phyloP scores from a whole-genome alignment of 2,329 filamentous ascomycete species.

The Neofusicoccum umdonicola region DNA sequence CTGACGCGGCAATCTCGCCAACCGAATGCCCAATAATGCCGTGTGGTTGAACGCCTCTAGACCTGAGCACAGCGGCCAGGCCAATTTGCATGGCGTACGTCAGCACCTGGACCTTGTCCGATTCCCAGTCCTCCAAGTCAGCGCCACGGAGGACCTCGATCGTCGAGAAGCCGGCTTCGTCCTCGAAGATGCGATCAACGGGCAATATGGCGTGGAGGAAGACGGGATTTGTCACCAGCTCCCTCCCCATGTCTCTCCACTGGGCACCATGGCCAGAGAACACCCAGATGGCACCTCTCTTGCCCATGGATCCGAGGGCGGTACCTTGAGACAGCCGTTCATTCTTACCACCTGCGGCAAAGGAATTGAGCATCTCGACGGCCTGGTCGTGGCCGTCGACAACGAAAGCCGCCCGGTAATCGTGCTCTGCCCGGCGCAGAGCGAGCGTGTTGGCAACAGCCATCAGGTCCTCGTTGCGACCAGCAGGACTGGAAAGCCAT shows the following conservation, averaged over 20 bases:
- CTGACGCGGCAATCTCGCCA: conserved; percentile 42
- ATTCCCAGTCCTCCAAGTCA: too few relatives aligned
- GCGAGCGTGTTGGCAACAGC: conserved; percentile 28
- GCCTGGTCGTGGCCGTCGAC: conserved; percentile 22
- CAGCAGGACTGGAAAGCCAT: conserved; percentile 22
- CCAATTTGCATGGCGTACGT: conserved; percentile 40
- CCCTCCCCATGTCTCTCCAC: too few relatives aligned
- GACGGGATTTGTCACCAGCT: too few relatives aligned
- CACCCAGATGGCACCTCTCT: too few relatives aligned
- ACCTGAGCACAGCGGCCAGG: conserved; percentile 31
- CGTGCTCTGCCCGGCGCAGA: conserved; percentile 30
- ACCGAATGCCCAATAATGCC: conserved; percentile 45
- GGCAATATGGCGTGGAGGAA: too few relatives aligned
- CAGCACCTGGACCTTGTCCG: conserved; percentile 29
- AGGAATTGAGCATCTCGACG: conserved; percentile 20
- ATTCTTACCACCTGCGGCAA: conserved; percentile 18
- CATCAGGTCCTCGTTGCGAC: too few relatives aligned
- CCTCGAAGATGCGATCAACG: too few relatives aligned
- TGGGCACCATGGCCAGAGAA: too few relatives aligned
- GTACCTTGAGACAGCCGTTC: neutral
- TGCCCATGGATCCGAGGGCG: too few relatives aligned
- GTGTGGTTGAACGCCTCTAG: conserved; percentile 30
- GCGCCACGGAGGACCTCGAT: too few relatives aligned
- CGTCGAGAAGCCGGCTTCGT: too few relatives aligned
- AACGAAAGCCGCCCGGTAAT: conserved; percentile 29